phyloP scores from a whole-genome alignment of 176 grass and related monocot species.

The Cymbopogon citratus region DNA sequence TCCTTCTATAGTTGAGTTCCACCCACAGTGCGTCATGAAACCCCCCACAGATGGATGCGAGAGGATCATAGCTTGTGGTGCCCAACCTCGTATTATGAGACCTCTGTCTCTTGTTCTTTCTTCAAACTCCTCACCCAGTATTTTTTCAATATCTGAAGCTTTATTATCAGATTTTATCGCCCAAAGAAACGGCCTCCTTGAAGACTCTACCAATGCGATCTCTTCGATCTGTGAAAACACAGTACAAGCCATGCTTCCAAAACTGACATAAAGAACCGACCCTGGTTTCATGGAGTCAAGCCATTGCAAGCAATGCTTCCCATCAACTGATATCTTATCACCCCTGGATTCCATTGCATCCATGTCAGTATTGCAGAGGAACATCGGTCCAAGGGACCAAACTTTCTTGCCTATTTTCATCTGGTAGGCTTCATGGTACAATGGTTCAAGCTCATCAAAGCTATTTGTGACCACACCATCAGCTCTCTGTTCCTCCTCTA shows the following conservation, averaged over 20 bases:
- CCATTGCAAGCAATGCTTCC: slow-evolving; percentile 27
- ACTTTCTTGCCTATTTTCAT: slow-evolving; percentile 16
- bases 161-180: slow-evolving; percentile 34
- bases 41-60: slow-evolving; percentile 36
- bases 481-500: slow-evolving; percentile 6
- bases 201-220: slow-evolving; percentile 24
- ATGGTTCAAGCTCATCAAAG: slow-evolving; percentile 35
- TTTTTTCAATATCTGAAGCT: slow-evolving; percentile 4
- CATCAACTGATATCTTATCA: slow-evolving; percentile 8
- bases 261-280: slow-evolving; percentile 32
- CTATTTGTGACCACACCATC: slow-evolving; percentile 32
- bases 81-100: slow-evolving; percentile 41
- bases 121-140: slow-evolving; percentile 4
- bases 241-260: slow-evolving; percentile 30
- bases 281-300: slow-evolving; percentile 15
- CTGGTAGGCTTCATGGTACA: slow-evolving; percentile 18
- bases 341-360: slow-evolving; percentile 13
- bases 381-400: slow-evolving; percentile 30
- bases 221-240: background rate
- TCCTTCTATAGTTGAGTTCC: slow-evolving; percentile 43
- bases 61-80: slow-evolving; percentile 44
- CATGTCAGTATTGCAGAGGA: slow-evolving; percentile 6
- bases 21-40: slow-evolving; percentile 47
- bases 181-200: slow-evolving; percentile 41
- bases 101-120: slow-evolving; percentile 13